Conservation (phyloP, 495 filamentous ascomycete genomes). For the Hyaloscypha hepaticicola region DNA sequence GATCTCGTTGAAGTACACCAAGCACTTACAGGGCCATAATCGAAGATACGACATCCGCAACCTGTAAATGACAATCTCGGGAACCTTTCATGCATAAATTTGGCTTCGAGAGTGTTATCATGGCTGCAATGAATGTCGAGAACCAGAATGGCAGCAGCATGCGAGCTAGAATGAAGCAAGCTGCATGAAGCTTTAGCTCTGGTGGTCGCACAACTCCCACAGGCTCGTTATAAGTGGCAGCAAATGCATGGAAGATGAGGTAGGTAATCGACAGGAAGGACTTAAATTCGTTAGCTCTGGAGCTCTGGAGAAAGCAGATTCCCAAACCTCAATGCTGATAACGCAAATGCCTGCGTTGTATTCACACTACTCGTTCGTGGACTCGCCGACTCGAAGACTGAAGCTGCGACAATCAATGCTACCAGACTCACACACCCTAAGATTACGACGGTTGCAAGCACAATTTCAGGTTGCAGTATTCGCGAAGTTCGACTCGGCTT, state of each 20-base stretch:
- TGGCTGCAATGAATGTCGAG: constrained; percentile 14
- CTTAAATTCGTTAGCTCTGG: constrained; percentile 4
- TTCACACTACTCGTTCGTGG: background rate
- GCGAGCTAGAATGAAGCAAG: constrained; percentile 21
- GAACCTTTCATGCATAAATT: constrained; percentile 9
- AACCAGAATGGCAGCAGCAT: constrained; percentile 22
- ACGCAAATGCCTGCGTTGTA: constrained; percentile 7
- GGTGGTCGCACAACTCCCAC: constrained; percentile 20
- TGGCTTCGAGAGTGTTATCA: constrained; percentile 13
- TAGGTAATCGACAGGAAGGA: constrained; percentile 22
- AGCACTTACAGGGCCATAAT: constrained; percentile 20
- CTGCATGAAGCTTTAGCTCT: constrained; percentile 15
- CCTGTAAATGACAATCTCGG: constrained; percentile 13
- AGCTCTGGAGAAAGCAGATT: background rate
- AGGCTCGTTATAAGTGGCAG: constrained; percentile 13
- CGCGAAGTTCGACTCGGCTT: constrained; percentile 14
- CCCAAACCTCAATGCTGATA: constrained; percentile 15
- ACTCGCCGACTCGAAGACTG: constrained; percentile 4
- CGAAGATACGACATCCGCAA: constrained; percentile 19
- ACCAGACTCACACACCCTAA: constrained; percentile 8
- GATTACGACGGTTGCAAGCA: constrained; percentile 11
- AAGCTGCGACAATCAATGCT: constrained; percentile 2
- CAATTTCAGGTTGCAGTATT: constrained; percentile 14
- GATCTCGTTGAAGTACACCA: background rate
- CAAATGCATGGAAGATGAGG: constrained; percentile 17